Conservation (phyloP, 768 basidiomycete genomes). For the Panellus pusillus region DNA sequence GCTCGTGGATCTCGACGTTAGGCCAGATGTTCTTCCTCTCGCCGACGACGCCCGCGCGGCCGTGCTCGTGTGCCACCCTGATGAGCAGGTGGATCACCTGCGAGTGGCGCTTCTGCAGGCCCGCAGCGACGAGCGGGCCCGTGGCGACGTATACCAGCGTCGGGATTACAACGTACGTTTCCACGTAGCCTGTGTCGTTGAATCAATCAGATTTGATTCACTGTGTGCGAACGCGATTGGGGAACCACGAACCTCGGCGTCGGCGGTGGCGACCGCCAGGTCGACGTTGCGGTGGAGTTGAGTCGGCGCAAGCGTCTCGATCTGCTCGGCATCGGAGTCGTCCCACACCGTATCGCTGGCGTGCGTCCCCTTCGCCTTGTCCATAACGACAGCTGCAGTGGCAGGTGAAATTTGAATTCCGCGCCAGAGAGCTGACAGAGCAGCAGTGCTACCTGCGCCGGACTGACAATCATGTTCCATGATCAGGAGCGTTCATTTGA, state of each 20-base stretch:
- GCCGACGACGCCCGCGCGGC: slow-evolving; percentile 55
- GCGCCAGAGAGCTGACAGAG: background rate
- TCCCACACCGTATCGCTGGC: slow-evolving; percentile 32
- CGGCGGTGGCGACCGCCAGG: slow-evolving; percentile 32
- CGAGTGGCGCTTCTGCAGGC: slow-evolving; percentile 54
- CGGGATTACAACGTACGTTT: slow-evolving; percentile 51
- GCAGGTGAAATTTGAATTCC: background rate
- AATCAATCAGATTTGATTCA: too few species aligned
- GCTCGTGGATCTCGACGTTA: slow-evolving; percentile 53
- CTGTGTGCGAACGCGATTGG: slow-evolving; percentile 25
- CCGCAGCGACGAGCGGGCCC: slow-evolving; percentile 47
- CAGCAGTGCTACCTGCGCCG: slow-evolving; percentile 41
- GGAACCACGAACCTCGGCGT: slow-evolving; percentile 31
- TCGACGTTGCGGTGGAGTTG: slow-evolving; percentile 42
- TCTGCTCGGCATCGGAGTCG: slow-evolving; percentile 34
- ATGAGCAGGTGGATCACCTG: slow-evolving; percentile 52
- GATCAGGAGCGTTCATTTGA: background rate
- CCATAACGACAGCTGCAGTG: slow-evolving; percentile 30
- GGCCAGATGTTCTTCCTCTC: slow-evolving; percentile 61
- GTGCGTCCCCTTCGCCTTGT: slow-evolving; percentile 30
- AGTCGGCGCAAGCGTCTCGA: slow-evolving; percentile 32
- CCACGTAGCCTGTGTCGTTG: slow-evolving; percentile 45
- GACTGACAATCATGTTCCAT: slow-evolving; percentile 35
- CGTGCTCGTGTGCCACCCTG: slow-evolving; percentile 43
- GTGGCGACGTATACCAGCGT: slow-evolving; percentile 60